Percentiles rank a stretch among this genome's conserved stretches.
phyloP scores from a whole-genome alignment of 2,329 filamentous ascomycete genomes.

The Rhytidhysteron rufulum region DNA sequence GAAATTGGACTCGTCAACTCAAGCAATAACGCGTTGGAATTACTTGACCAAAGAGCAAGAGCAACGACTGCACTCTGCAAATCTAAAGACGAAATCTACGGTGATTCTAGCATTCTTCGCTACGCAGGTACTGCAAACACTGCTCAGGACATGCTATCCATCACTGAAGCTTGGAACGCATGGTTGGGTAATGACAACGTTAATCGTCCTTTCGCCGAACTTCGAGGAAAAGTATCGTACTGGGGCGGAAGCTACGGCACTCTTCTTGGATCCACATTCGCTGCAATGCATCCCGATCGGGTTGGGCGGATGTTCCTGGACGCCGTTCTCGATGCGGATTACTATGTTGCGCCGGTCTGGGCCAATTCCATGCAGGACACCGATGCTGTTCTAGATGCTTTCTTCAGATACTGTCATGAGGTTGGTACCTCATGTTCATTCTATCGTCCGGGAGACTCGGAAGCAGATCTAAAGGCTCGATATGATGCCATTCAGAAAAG shows the following conservation, averaged over 20 bases:
- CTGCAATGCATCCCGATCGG: slow-evolving; percentile 39
- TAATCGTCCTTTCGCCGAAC: background rate
- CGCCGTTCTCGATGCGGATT: slow-evolving; percentile 34
- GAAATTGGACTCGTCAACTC: slow-evolving; percentile 3
- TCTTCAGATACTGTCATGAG: slow-evolving; percentile 50
- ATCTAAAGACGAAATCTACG: background rate
- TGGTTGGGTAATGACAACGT: background rate
- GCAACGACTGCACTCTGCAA: background rate
- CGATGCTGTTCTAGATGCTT: slow-evolving; percentile 52
- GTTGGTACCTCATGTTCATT: slow-evolving; percentile 32
- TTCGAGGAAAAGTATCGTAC: slow-evolving; percentile 28
- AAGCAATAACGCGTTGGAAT: background rate
- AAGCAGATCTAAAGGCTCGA: background rate
- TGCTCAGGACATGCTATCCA: slow-evolving; percentile 1
- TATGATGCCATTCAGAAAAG: background rate
- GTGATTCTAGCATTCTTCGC: background rate
- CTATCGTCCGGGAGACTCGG: background rate
- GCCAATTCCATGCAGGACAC: slow-evolving; percentile 44
- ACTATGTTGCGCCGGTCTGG: slow-evolving; percentile 39
- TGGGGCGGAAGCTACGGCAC: slow-evolving; percentile 42
- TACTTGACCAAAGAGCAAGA: background rate
- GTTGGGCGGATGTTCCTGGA: slow-evolving; percentile 37
- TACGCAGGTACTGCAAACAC: background rate
- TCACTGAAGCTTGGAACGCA: slow-evolving; percentile 1
- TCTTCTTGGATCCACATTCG: slow-evolving; percentile 40